phyloP scores from a whole-genome alignment of 768 basidiomycete species.

The Cubamyces lactineus region DNA sequence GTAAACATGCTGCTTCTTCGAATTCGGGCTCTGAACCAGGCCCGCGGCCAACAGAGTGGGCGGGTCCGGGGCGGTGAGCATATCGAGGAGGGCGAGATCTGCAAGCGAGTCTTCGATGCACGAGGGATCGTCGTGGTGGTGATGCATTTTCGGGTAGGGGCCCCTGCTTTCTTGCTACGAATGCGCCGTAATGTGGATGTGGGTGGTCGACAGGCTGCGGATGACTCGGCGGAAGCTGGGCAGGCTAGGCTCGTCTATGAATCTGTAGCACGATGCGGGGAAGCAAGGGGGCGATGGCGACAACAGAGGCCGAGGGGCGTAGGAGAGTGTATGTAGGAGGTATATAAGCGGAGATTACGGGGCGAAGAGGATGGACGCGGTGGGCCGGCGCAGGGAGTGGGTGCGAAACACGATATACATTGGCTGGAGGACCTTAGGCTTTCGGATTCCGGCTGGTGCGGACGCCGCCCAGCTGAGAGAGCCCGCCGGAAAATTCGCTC shows the following conservation, averaged over 20 bases:
- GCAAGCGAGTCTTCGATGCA: constrained; percentile 37
- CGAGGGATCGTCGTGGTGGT: constrained; percentile 31
- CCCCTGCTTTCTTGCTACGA: neutral
- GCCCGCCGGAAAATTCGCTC: constrained; percentile 4
- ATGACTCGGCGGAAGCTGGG: neutral
- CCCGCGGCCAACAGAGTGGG: constrained; percentile 42
- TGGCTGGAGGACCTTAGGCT: neutral
- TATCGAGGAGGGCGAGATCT: constrained; percentile 67
- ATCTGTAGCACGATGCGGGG: neutral
- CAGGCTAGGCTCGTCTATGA: neutral
- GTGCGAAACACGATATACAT: constrained; percentile 1
- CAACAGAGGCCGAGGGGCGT: neutral
- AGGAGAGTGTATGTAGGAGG: too few relatives aligned
- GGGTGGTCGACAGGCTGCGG: neutral
- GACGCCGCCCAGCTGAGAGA: neutral
- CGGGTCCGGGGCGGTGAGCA: constrained; percentile 51
- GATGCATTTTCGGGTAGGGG: constrained; percentile 27
- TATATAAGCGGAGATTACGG: constrained; percentile 6
- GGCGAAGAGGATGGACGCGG: neutral
- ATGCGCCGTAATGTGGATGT: neutral
- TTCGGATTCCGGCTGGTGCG: neutral
- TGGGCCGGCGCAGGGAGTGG: neutral
- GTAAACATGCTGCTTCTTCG: constrained; percentile 38
- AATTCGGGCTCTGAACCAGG: constrained; percentile 16
- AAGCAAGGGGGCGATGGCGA: neutral